phyloP scores from a whole-genome alignment of 164 flowering plant species.

The Warburgia ugandensis region DNA sequence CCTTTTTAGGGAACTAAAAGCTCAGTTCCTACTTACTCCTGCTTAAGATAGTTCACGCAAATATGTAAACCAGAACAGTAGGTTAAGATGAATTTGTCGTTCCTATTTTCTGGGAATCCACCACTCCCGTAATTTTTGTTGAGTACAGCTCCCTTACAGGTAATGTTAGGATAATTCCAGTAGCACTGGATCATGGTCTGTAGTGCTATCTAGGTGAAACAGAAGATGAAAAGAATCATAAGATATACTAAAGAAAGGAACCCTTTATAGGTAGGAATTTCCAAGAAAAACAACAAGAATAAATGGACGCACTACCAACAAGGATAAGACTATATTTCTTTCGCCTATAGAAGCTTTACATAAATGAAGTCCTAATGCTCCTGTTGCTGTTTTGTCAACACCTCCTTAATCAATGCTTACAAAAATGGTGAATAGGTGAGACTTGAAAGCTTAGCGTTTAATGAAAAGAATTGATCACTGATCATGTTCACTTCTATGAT shows the following conservation, averaged over 20 bases:
- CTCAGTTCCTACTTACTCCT: too few relatives aligned
- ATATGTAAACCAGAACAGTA: too few relatives aligned
- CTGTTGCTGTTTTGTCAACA: slow-evolving; percentile 19
- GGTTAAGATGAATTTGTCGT: too few relatives aligned
- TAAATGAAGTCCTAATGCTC: slow-evolving; percentile 19
- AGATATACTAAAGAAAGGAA: not conserved
- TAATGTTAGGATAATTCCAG: too few relatives aligned
- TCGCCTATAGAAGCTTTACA: slow-evolving; percentile 40
- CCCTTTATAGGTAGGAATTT: too few relatives aligned
- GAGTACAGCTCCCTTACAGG: too few relatives aligned
- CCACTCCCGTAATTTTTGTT: too few relatives aligned
- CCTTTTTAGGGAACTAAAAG: too few relatives aligned
- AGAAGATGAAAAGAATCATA: not conserved
- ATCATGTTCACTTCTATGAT: slow-evolving; percentile 29
- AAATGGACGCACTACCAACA: not conserved
- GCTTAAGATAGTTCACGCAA: too few relatives aligned
- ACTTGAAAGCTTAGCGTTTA: slow-evolving; percentile 10
- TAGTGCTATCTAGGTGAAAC: not conserved
- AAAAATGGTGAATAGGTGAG: slow-evolving; percentile 30
- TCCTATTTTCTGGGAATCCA: too few relatives aligned
- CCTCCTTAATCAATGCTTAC: slow-evolving; percentile 35
- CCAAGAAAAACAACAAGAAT: too few relatives aligned
- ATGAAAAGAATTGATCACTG: slow-evolving; percentile 17
- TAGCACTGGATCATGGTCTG: too few relatives aligned
- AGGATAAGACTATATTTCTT: slow-evolving; percentile 18